Percentiles rank a stretch among this genome's conserved stretches.
Evolutionary conservation across 2,329 filamentous ascomycete genomes (phyloP).

Genomic region (Blumeriella jaapii): DNA sequence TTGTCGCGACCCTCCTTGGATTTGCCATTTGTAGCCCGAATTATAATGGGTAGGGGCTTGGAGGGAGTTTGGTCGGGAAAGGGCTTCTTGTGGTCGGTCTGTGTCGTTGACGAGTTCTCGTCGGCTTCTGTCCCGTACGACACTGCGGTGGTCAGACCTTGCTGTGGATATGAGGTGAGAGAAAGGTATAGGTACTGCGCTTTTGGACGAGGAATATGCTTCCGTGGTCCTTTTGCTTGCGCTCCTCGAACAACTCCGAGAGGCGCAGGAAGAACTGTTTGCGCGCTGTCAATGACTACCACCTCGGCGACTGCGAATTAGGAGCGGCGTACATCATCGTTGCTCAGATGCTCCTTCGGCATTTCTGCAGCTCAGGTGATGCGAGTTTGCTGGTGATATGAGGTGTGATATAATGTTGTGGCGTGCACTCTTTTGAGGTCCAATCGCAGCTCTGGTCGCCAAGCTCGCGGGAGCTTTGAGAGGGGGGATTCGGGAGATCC

Average conservation of each 20-base stretch:
- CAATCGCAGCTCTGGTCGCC: too few relatives aligned
- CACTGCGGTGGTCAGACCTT: conserved; percentile 14
- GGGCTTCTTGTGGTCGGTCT: conserved; percentile 35
- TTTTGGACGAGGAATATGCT: conserved; percentile 69
- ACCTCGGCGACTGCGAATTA: neutral
- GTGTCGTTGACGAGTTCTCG: conserved; percentile 27
- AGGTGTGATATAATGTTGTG: conserved; percentile 5
- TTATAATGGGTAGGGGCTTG: conserved; percentile 57
- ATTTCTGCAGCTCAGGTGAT: conserved; percentile 25
- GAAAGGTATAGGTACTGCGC: conserved; percentile 40
- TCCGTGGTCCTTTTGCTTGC: conserved; percentile 59
- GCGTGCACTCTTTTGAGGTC: too few relatives aligned
- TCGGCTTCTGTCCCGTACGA: conserved; percentile 18
- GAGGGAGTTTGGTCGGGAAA: conserved; percentile 49
- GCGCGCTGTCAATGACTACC: conserved; percentile 11
- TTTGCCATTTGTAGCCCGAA: conserved; percentile 77
- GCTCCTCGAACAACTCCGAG: conserved; percentile 52
- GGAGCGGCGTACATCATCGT: conserved; percentile 43
- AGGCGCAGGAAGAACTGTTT: conserved; percentile 63
- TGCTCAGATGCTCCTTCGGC: conserved; percentile 41
- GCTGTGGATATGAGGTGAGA: neutral
- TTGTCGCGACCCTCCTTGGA: conserved; percentile 34
- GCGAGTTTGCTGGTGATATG: neutral
- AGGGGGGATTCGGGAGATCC: conserved; percentile 11
- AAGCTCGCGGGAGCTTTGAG: conserved; percentile 10